Percentiles rank a stretch among this genome's conserved stretches.
Conservation (phyloP, 2,329 filamentous ascomycete genomes). For the Clarireedia homoeocarpa region DNA sequence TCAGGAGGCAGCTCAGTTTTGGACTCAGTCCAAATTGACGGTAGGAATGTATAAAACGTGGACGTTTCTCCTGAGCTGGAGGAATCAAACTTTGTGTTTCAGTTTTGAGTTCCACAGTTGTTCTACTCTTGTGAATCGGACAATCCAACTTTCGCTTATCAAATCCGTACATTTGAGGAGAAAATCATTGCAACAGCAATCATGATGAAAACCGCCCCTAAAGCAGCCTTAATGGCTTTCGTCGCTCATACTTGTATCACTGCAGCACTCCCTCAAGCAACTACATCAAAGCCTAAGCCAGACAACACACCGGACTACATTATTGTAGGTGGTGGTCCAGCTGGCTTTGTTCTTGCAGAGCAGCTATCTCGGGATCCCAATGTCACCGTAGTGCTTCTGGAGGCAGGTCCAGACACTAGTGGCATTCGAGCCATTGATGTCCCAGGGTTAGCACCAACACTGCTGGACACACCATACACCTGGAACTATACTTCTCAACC, state of each 20-base stretch:
- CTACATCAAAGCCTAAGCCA: background rate
- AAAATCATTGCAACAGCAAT: background rate
- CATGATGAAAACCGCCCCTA: background rate
- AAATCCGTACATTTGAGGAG: background rate
- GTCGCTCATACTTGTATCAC: background rate
- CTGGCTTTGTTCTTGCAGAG: constrained; percentile 1
- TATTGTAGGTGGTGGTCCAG: constrained; percentile 3
- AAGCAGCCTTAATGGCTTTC: background rate
- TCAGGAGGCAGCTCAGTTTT: background rate
- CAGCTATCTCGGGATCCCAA: background rate
- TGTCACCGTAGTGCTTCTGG: constrained; percentile 1
- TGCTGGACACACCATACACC: background rate
- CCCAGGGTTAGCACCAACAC: background rate
- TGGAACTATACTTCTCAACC: background rate
- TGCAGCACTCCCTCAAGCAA: background rate
- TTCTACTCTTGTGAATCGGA: background rate
- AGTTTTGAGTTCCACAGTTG: background rate
- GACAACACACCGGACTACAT: constrained; percentile 1
- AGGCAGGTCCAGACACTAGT: constrained; percentile 1
- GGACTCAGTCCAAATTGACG: background rate
- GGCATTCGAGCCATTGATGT: background rate
- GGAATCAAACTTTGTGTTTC: background rate
- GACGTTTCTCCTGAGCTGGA: background rate
- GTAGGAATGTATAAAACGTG: background rate
- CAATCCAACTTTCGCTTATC: background rate